phyloP scores from a whole-genome alignment of 2,329 filamentous ascomycete species.

The Ophiostoma quercus region DNA sequence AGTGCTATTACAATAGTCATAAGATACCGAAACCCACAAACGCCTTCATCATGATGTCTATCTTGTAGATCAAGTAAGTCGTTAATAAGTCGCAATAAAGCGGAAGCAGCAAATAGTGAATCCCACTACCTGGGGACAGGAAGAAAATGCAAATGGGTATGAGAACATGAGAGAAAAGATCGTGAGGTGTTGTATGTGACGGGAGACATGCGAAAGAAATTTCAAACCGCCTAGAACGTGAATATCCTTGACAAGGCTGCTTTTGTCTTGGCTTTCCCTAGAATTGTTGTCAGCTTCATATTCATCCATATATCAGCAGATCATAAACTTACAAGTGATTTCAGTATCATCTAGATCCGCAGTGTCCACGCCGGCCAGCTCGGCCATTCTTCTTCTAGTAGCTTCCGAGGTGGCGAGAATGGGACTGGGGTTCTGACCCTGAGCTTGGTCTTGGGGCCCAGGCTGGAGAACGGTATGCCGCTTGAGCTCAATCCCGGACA shows the following conservation, averaged over 20 bases:
- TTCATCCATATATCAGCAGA: too few species aligned
- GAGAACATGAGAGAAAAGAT: neutral
- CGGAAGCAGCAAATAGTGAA: neutral
- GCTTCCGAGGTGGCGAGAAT: constrained; percentile 19
- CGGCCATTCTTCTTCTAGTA: constrained; percentile 32
- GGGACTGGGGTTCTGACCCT: constrained; percentile 7
- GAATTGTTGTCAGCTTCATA: neutral
- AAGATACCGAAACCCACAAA: neutral
- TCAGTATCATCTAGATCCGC: constrained; percentile 16
- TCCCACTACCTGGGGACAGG: neutral
- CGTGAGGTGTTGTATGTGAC: neutral
- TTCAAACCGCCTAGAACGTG: neutral
- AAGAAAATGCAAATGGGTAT: constrained; percentile 15
- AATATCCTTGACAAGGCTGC: neutral
- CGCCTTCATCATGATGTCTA: neutral
- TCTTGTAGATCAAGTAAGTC: neutral
- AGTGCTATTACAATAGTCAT: neutral
- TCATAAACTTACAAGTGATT: neutral
- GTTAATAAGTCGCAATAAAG: neutral
- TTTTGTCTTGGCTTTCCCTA: constrained; percentile 17
- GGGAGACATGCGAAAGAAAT: neutral
- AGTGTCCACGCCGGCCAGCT: constrained; percentile 30
- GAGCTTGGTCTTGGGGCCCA: neutral
- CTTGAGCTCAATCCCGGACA: constrained; percentile 27
- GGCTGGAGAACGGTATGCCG: constrained; percentile 11